These are phyloP conservation scores for Syzygium grande DNA, from an alignment of 345 rosid species.

Conservation along the genomic window DNA sequence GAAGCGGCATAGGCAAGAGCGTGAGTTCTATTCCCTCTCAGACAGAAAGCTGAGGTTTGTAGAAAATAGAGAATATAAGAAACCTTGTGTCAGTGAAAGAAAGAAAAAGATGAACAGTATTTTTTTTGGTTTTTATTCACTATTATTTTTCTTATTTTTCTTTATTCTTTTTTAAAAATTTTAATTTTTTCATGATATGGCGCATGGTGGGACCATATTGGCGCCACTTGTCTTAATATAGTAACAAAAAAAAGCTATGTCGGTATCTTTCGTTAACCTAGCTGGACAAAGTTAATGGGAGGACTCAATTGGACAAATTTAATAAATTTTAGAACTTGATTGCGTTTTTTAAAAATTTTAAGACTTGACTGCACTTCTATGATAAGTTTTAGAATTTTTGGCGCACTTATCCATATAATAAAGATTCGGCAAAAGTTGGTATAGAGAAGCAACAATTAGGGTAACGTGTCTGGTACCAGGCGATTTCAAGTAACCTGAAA, in stretches of 20 bases:
- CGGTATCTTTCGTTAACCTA: neutral
- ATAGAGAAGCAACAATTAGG: neutral
- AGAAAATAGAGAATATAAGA: neutral
- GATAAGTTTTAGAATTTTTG: neutral
- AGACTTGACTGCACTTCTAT: neutral
- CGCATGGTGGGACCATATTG: neutral
- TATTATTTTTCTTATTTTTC: neutral
- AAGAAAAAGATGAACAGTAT: neutral
- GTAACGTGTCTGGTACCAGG: neutral
- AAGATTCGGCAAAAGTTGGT: neutral
- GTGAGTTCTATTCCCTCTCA: neutral
- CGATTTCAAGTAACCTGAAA: neutral
- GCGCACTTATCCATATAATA: neutral
- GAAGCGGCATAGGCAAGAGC: neutral
- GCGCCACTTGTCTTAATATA: neutral
- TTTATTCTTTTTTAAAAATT: neutral
- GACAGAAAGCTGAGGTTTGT: neutral
- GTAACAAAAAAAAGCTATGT: neutral
- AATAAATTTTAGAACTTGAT: neutral
- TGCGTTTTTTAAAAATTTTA: too few species aligned
- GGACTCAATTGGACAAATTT: neutral
- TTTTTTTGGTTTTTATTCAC: neutral
- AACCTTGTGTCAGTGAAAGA: neutral
- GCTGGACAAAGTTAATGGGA: neutral
- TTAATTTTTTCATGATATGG: neutral